These are phyloP conservation scores for Auxenochlorella pyrenoidosa DNA, from an alignment of 139 green algal species.

Conservation along the genomic window DNA sequence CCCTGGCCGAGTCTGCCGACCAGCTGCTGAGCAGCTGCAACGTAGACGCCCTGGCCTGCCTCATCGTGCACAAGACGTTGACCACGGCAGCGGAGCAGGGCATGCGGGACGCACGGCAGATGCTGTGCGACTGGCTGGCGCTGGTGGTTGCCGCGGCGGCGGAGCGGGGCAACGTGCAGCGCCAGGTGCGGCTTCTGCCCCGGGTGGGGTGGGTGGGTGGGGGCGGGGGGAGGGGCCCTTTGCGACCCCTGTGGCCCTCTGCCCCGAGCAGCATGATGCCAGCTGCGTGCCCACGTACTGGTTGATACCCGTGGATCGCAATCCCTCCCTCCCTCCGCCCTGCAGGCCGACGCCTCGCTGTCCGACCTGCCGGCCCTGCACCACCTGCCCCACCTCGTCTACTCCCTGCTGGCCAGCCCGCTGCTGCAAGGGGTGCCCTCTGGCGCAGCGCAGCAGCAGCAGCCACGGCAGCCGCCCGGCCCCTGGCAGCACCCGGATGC, in stretches of 20 bases:
- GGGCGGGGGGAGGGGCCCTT: no score
- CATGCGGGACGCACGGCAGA: constrained; percentile 64
- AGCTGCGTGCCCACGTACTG: no score
- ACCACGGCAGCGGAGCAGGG: constrained; percentile 59
- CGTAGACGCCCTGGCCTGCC: constrained; percentile 67
- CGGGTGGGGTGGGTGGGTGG: neutral
- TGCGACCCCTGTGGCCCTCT: no score
- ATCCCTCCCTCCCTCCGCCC: neutral
- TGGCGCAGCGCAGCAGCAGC: no score
- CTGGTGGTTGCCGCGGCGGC: constrained; percentile 64
- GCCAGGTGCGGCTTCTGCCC: neutral
- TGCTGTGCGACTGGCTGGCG: constrained; percentile 93
- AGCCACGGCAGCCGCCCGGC: neutral
- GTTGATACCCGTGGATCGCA: neutral
- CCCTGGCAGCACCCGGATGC: constrained; percentile 72
- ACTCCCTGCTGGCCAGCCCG: constrained; percentile 82
- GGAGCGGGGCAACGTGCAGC: neutral
- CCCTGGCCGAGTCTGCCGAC: constrained; percentile 38
- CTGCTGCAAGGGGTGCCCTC: constrained; percentile 54
- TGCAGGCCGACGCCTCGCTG: constrained; percentile 76
- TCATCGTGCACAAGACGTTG: constrained; percentile 86
- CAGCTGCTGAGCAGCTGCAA: constrained; percentile 71
- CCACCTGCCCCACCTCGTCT: constrained; percentile 84
- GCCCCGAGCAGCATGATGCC: no score
- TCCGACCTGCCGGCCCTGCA: constrained; percentile 60